Evolutionary conservation across 805 yeast genomes (phyloP).

Genomic region (Zygoascus bituminiphila): DNA sequence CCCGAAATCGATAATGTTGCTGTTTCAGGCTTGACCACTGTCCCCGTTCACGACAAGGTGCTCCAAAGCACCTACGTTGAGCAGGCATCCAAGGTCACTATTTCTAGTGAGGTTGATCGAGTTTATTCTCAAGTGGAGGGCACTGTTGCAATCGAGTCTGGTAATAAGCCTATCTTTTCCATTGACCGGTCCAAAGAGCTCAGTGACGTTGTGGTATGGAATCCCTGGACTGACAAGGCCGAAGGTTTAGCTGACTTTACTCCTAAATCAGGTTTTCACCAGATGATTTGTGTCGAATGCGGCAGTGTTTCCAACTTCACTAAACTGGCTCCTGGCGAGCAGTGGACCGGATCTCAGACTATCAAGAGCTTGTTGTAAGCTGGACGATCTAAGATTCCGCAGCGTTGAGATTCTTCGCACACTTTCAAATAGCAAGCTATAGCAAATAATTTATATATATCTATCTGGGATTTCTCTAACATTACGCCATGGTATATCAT

Average conservation of each 20-base stretch:
- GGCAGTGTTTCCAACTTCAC: conserved; percentile 74
- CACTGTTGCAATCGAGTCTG: conserved; percentile 56
- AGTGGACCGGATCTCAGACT: conserved; percentile 8
- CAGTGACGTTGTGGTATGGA: conserved; percentile 83
- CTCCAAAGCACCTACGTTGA: conserved; percentile 39
- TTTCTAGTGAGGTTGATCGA: conserved; percentile 65
- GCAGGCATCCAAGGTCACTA: conserved; percentile 21
- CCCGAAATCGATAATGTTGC: conserved; percentile 69
- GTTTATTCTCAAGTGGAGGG: conserved; percentile 52
- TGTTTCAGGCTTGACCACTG: conserved; percentile 72
- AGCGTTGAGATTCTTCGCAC: not conserved
- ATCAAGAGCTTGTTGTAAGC: conserved; percentile 3
- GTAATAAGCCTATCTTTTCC: conserved; percentile 63
- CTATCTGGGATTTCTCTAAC: too few relatives aligned
- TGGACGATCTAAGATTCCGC: not conserved
- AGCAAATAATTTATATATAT: not conserved
- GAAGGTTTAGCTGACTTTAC: conserved; percentile 77
- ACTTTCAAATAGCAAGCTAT: not conserved
- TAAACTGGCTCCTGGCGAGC: conserved; percentile 54
- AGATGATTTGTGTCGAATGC: conserved; percentile 93
- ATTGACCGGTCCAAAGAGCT: conserved; percentile 51
- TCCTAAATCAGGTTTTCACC: conserved; percentile 74
- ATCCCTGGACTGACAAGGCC: conserved; percentile 89
- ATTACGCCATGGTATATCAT: not conserved
- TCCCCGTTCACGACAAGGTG: conserved; percentile 68